Percentiles rank a stretch among this genome's conserved stretches.
Conservation (phyloP, 2,329 filamentous ascomycete genomes). For the Coniochaeta prunicola region DNA sequence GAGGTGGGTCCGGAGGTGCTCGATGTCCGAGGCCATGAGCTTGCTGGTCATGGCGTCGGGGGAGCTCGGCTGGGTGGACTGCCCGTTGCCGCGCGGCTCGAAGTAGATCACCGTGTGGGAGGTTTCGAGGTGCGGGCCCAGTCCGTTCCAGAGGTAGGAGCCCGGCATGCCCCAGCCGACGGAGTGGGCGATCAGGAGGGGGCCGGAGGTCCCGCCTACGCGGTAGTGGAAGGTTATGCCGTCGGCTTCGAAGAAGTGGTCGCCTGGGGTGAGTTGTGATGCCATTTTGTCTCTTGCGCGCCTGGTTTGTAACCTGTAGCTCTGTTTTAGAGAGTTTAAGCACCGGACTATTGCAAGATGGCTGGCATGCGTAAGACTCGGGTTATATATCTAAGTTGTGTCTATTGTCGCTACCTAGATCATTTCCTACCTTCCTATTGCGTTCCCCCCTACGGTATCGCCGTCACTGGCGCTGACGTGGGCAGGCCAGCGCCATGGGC, state of each 20-base stretch:
- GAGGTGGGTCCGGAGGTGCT: background rate
- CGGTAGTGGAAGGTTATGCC: conserved; percentile 2
- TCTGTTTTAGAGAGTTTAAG: no score
- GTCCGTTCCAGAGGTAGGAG: background rate
- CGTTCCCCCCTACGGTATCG: background rate
- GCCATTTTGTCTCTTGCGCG: background rate
- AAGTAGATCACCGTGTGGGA: background rate
- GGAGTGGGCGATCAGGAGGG: conserved; percentile 1
- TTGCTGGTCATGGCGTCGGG: background rate
- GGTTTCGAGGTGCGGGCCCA: background rate
- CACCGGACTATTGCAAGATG: no score
- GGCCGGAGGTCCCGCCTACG: background rate
- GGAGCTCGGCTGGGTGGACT: background rate
- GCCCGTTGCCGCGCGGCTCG: conserved; percentile 3
- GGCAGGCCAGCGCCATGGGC: background rate
- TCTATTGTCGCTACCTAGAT: no score
- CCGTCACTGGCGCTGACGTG: background rate
- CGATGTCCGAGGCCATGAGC: background rate
- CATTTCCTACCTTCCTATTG: no score
- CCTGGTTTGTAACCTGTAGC: background rate
- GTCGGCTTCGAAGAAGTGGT: conserved; percentile 2
- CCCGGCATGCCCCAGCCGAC: conserved; percentile 5
- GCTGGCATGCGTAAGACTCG: no score
- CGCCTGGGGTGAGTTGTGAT: background rate
- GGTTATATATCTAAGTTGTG: background rate